Evolutionary conservation across 2,329 filamentous ascomycete genomes (phyloP).

Genomic region (Fusarium sp.): DNA sequence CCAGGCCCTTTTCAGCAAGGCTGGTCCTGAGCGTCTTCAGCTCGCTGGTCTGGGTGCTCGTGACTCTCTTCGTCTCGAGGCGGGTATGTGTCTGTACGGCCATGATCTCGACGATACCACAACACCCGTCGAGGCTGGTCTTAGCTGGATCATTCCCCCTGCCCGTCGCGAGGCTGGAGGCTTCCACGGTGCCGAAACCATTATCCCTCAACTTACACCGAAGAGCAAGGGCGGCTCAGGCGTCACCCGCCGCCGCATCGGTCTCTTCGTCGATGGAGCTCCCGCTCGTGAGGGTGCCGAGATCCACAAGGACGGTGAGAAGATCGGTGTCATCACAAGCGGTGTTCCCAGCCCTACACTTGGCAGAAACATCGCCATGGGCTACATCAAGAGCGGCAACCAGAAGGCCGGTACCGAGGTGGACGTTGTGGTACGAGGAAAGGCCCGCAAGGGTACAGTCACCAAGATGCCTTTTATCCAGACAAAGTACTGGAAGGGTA

Average conservation of each 20-base stretch:
- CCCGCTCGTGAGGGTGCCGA: conserved; percentile 90
- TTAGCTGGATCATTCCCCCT: conserved; percentile 86
- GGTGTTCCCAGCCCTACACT: conserved; percentile 90
- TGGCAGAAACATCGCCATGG: conserved; percentile 95
- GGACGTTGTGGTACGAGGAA: conserved; percentile 80
- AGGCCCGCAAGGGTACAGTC: conserved; percentile 78
- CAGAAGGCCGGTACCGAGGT: conserved; percentile 89
- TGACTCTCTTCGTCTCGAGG: conserved; percentile 92
- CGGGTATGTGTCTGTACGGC: conserved; percentile 99
- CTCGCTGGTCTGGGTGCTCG: conserved; percentile 90
- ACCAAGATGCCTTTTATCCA: conserved; percentile 91
- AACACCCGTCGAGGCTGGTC: conserved; percentile 67
- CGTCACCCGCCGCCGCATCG: conserved; percentile 79
- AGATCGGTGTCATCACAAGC: conserved; percentile 85
- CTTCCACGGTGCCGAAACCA: conserved; percentile 87
- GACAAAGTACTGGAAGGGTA: conserved; percentile 73
- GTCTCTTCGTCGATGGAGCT: conserved; percentile 84
- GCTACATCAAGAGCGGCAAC: conserved; percentile 82
- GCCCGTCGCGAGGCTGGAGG: conserved; percentile 73
- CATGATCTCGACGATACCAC: conserved; percentile 89
- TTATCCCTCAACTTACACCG: conserved; percentile 80
- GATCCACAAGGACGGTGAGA: conserved; percentile 74
- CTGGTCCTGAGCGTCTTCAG: conserved; percentile 72
- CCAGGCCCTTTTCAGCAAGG: conserved; percentile 74
- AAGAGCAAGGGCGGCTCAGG: conserved; percentile 78